A percentile compares a stretch with the other conserved stretches of the same genome.
phyloP scores from a whole-genome alignment of 352 stramenopile genomes.

The Globisporangium spiculum region DNA sequence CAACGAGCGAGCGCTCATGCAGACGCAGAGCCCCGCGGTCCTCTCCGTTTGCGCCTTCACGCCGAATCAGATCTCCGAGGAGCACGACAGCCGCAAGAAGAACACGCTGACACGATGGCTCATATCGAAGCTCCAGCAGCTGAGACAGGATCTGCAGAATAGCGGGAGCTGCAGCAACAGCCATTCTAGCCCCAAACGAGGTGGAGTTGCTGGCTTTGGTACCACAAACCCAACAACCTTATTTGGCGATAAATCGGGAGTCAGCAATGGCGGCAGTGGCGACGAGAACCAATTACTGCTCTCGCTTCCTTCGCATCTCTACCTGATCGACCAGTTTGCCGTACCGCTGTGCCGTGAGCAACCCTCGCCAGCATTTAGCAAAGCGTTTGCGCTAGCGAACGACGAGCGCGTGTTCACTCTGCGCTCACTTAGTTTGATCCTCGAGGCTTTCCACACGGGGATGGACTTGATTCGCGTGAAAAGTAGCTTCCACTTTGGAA shows the following conservation, averaged over 20 bases:
- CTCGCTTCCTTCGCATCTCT: slow-evolving; percentile 29
- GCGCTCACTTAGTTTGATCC: slow-evolving; percentile 21
- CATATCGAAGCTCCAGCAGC: slow-evolving; percentile 32
- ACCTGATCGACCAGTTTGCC: slow-evolving; percentile 20
- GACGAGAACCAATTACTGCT: slow-evolving; percentile 26
- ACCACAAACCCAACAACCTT: background rate
- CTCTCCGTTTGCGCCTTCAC: slow-evolving; percentile 25
- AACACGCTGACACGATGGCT: slow-evolving; percentile 33
- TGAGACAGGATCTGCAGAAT: slow-evolving; percentile 33
- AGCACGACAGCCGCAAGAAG: slow-evolving; percentile 19
- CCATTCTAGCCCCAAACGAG: background rate
- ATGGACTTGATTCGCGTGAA: slow-evolving; percentile 29
- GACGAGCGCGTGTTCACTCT: slow-evolving; percentile 25
- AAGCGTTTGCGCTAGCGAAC: background rate
- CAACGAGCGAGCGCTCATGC: slow-evolving; percentile 35
- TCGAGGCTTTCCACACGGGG: slow-evolving; percentile 19
- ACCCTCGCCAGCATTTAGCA: slow-evolving; percentile 2
- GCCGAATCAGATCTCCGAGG: background rate
- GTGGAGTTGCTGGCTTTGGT: background rate
- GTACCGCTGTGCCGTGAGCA: slow-evolving; percentile 18
- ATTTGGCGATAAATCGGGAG: background rate
- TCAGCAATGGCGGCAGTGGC: background rate
- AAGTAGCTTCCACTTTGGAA: slow-evolving; percentile 24
- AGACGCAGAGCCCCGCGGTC: background rate
- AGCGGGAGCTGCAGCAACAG: background rate